Base-by-base conservation (phyloP, 208 protist species). In the Leishmania lainsoni region DNA sequence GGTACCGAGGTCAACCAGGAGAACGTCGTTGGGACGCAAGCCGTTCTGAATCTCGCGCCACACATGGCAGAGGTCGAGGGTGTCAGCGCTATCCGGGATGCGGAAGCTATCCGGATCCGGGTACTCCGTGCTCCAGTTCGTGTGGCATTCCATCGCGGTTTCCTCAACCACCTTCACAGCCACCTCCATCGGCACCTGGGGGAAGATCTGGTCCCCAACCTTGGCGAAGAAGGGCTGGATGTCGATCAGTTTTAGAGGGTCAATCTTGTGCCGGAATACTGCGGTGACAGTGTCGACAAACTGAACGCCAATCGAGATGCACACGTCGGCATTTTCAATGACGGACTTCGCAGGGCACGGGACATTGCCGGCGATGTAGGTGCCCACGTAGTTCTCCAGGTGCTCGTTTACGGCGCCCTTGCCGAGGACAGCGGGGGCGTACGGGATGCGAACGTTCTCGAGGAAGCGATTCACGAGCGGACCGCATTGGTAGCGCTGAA, bases 1-100 rank as follows among this genome's bases (percentile, higher is more conserved):
- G 14, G 89, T 92, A 76, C 89, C 89, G 35, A 88, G 82, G 77
- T 92, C 89, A 45, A 86, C 83, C 9, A 92, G 66, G 29, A 92
- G 70, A 69, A 92, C 86, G 69, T 92, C 89, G 61, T 85, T 66
- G 2, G 86, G 87, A 0, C 76, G 75, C 17, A 92, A 82, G 49
- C 73, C 78, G n/a, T 48, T 72, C 76, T 89, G 85, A 51, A 92
- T 83, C 68, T 92, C 89, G 42, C 72, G 71, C 89, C 89, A 92
- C 63, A 92, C 81, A 78, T 92, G 89, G 26, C 35, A 56, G 20
- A 84, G 70, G 79, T 87, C 79, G 68, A 87, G 83, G 26, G n/a
- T 78, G 74, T 80, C 72, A 35, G 48, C 26, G 63, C 71, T 79
- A 5, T 75, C 71, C 2, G 85, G 71, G 12, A 39, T 10, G 17